These are phyloP conservation scores for Lindgomyces ingoldianus DNA, from an alignment of 495 filamentous ascomycete genomes.

Conservation along the genomic window DNA sequence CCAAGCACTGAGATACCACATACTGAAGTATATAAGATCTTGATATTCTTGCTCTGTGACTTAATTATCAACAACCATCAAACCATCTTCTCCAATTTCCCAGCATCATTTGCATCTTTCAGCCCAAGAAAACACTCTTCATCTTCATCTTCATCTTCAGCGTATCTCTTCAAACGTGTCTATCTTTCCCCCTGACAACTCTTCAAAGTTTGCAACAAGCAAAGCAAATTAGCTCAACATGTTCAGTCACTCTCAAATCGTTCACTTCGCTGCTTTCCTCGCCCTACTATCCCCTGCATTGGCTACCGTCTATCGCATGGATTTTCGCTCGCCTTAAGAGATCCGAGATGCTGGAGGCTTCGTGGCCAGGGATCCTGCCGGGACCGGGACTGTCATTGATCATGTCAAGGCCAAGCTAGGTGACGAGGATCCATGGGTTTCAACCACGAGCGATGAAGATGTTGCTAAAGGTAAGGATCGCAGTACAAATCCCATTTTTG, in stretches of 20 bases:
- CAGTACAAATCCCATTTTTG: constrained; percentile 9
- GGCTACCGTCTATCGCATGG: constrained; percentile 9
- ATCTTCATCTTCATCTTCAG: constrained; percentile 9
- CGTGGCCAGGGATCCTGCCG: constrained; percentile 10
- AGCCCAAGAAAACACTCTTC: constrained; percentile 7
- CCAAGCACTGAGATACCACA: neutral
- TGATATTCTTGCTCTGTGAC: neutral
- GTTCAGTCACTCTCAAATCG: constrained; percentile 10
- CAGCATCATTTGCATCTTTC: constrained; percentile 6
- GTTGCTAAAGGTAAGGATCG: constrained; percentile 13
- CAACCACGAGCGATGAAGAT: constrained; percentile 6
- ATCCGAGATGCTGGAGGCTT: constrained; percentile 8
- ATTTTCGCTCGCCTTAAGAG: constrained; percentile 9
- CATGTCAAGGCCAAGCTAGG: constrained; percentile 5
- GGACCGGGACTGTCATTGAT: constrained; percentile 6
- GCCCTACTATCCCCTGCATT: constrained; percentile 10
- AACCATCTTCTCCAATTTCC: neutral
- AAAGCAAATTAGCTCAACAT: constrained; percentile 13
- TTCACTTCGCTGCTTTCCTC: constrained; percentile 13
- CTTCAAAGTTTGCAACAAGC: constrained; percentile 13
- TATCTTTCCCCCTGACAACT: constrained; percentile 11
- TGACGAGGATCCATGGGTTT: constrained; percentile 9
- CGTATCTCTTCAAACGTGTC: constrained; percentile 12
- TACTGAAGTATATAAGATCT: neutral
- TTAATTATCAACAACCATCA: neutral